Conservation (phyloP, 108 stramenopile species). For the Licmophora abbreviata region DNA sequence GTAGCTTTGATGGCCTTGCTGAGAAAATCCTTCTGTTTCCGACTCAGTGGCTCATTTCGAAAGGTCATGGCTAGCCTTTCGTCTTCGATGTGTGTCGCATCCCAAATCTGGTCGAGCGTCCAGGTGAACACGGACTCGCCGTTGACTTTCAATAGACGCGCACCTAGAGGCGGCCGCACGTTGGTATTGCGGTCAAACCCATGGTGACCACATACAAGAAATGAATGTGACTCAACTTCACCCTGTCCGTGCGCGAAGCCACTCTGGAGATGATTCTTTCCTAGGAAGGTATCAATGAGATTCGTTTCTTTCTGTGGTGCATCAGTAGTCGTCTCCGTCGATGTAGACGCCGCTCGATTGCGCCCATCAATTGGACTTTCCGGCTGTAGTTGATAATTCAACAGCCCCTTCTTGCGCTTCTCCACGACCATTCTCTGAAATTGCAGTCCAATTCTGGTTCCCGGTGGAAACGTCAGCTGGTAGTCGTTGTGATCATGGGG, state of each 20-base stretch:
- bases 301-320: background rate
- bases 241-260: background rate
- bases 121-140: slow-evolving; percentile 5
- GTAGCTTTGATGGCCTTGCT: background rate
- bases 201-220: slow-evolving; percentile 17
- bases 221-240: background rate
- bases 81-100: background rate
- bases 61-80: background rate
- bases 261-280: slow-evolving; percentile 4
- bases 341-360: too few species aligned
- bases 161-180: slow-evolving; percentile 19
- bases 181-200: slow-evolving; percentile 19
- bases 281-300: background rate
- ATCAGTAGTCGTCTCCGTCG: background rate
- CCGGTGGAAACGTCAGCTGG: background rate
- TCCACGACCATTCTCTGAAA: background rate
- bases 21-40: background rate
- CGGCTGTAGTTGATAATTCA: background rate
- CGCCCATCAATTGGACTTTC: too few species aligned
- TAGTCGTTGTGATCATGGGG: background rate
- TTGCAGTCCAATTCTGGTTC: background rate
- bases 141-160: slow-evolving; percentile 17
- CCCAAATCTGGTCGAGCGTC: background rate
- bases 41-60: background rate
- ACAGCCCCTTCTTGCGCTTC: background rate